Evolutionary conservation across 129 eudicot genomes (phyloP).

Genomic region (Kitagawia praeruptora): DNA sequence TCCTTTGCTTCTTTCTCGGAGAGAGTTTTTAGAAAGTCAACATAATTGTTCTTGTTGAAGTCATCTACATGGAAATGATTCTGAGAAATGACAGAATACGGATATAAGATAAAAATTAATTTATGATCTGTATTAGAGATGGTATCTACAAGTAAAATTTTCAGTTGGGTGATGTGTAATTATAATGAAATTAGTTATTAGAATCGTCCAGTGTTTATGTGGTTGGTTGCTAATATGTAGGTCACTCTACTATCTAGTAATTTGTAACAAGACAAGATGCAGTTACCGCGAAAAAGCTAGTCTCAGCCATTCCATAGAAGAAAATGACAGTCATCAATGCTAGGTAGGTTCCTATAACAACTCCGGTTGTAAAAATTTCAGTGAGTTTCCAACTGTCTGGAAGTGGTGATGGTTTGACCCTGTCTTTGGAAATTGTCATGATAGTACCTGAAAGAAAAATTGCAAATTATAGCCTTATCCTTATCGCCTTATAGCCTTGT

Average conservation of each 20-base stretch:
- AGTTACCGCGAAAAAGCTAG: slow-evolving; percentile 61
- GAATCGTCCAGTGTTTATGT: neutral
- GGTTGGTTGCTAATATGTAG: neutral
- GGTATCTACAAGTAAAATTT: neutral
- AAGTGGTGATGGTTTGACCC: slow-evolving; percentile 80
- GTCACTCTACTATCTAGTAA: neutral
- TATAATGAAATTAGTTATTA: neutral
- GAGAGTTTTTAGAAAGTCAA: slow-evolving; percentile 16
- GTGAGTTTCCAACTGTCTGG: slow-evolving; percentile 91
- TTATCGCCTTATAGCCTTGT: neutral
- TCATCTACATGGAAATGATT: slow-evolving; percentile 36
- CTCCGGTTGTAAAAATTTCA: slow-evolving; percentile 78
- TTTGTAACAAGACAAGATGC: slow-evolving; percentile 3
- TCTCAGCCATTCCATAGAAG: slow-evolving; percentile 65
- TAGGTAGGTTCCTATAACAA: slow-evolving; percentile 67
- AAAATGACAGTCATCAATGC: slow-evolving; percentile 82
- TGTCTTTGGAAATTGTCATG: slow-evolving; percentile 87
- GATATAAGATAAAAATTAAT: neutral
- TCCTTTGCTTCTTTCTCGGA: slow-evolving; percentile 26
- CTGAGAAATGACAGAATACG: slow-evolving; percentile 21
- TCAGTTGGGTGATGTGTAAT: neutral
- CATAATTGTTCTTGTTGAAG: slow-evolving; percentile 37
- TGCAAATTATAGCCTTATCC: too few relatives aligned
- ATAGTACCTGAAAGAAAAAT: slow-evolving; percentile 47
- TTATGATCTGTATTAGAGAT: neutral